Percentiles rank a stretch among this genome's conserved stretches.
Conservation (phyloP, 2,329 filamentous ascomycete genomes). For the Xylariales sp. region DNA sequence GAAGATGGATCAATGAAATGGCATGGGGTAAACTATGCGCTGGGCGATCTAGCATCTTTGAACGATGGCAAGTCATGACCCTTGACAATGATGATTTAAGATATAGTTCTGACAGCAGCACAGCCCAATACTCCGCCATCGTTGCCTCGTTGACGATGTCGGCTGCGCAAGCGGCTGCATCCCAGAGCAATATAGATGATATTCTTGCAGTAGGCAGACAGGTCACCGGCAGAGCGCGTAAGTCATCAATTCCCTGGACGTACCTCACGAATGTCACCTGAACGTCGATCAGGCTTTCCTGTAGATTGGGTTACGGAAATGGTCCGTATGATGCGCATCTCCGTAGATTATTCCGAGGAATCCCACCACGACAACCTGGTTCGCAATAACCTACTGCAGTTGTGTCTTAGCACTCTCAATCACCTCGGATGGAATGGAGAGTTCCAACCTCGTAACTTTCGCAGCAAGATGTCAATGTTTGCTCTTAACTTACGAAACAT, state of each 20-base stretch:
- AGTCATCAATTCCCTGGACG: conserved; percentile 16
- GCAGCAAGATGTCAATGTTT: conserved; percentile 70
- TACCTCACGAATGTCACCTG: background rate
- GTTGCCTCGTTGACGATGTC: conserved; percentile 57
- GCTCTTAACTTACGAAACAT: conserved; percentile 71
- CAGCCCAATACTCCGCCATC: conserved; percentile 52
- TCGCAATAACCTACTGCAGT: conserved; percentile 66
- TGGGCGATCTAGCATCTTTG: conserved; percentile 43
- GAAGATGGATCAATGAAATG: conserved; percentile 57
- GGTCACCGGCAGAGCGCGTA: conserved; percentile 33
- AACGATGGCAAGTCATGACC: conserved; percentile 42
- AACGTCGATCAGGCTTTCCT: conserved; percentile 45
- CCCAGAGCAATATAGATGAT: conserved; percentile 59
- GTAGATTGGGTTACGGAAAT: conserved; percentile 62
- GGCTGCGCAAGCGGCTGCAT: conserved; percentile 40
- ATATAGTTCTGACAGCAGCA: too few relatives aligned
- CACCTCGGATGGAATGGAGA: conserved; percentile 70
- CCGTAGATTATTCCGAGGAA: conserved; percentile 79
- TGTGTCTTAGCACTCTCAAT: conserved; percentile 74
- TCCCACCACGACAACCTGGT: conserved; percentile 67
- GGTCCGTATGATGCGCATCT: conserved; percentile 64
- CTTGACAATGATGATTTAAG: too few relatives aligned
- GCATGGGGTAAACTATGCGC: conserved; percentile 48
- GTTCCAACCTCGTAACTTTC: conserved; percentile 55
- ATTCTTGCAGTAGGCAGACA: conserved; percentile 64